A percentile compares a stretch with the other conserved stretches of the same genome.
Evolutionary conservation across 495 filamentous ascomycete genomes (phyloP).

Genomic region (Podospora pseudocomata): DNA sequence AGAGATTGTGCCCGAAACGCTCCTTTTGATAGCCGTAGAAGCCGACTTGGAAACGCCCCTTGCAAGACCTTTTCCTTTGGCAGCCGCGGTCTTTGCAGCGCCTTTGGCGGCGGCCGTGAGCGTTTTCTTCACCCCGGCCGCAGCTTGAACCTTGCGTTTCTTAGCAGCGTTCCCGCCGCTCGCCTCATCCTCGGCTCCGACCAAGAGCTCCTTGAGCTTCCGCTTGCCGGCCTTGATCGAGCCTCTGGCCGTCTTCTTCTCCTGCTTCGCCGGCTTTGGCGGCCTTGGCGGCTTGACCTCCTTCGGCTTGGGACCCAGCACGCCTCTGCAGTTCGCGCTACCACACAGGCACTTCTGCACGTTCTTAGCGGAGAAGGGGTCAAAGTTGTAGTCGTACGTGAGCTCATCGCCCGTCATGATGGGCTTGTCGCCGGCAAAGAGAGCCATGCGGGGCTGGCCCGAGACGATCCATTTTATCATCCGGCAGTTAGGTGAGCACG

Average conservation of each 20-base stretch:
- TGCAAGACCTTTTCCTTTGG: background rate
- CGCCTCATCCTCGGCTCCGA: slow-evolving; percentile 19
- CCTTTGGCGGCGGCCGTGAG: slow-evolving; percentile 29
- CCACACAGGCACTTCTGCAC: slow-evolving; percentile 82
- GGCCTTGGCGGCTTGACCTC: slow-evolving; percentile 47
- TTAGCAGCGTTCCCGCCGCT: slow-evolving; percentile 19
- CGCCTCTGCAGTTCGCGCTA: slow-evolving; percentile 68
- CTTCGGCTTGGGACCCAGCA: slow-evolving; percentile 69
- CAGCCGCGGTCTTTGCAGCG: slow-evolving; percentile 1
- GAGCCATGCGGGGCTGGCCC: slow-evolving; percentile 91
- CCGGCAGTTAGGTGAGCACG: slow-evolving; percentile 91
- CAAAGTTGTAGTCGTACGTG: slow-evolving; percentile 99
- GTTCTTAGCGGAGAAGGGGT: slow-evolving; percentile 79
- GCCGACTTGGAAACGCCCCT: slow-evolving; percentile 23
- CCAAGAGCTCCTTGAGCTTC: slow-evolving; percentile 32
- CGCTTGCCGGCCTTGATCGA: slow-evolving; percentile 31
- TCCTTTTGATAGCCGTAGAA: slow-evolving; percentile 34
- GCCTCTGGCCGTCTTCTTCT: slow-evolving; percentile 30
- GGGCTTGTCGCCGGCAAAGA: slow-evolving; percentile 86
- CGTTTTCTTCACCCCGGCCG: slow-evolving; percentile 27
- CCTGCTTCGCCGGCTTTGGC: slow-evolving; percentile 34
- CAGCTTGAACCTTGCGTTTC: slow-evolving; percentile 29
- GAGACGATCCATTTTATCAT: slow-evolving; percentile 98
- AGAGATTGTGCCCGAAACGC: slow-evolving; percentile 36
- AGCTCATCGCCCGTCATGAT: slow-evolving; percentile 93